Evolutionary conservation across 108 stramenopile genomes (phyloP), one percentile per base, ranked within the genome.

Genomic region (Tribonema minus): DNA sequence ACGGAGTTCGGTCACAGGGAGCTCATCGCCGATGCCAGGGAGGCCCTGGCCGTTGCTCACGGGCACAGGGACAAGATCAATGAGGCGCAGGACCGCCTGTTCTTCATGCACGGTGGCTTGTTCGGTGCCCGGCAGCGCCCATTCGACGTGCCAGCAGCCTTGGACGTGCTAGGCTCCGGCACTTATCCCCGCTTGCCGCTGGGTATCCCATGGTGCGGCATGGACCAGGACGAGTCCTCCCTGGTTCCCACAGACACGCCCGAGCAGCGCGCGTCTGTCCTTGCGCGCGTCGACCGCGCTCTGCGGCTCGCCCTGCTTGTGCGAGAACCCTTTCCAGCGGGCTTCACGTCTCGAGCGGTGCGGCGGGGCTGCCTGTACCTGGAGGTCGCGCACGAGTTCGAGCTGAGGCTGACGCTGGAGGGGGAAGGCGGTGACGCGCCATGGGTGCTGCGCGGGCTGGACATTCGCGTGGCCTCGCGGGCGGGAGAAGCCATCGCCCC

Each of bases 21-120:
- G 15, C 58, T 79, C 0, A 59, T 70, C 58, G 58, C 40, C 27
- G 66, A 79, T 27, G 77, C 77, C n/a, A 29, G 67, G 5, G 66
- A 70, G 29, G 77, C 68, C 35, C 77, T 79, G 12, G 36, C 61
- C 9, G 58, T 59, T 27, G 68, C 68, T 30, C 60, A 67, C 7
- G 68, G 39, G 32, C 77, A 79, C 32, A 36, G 77, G 26, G 77
- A 79, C 30, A 67, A 79, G 67, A 79, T 79, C 30, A 68, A 79
- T 59, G 60, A 40, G 61, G 77, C 68, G 31, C 77, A 79, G 38
- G 77, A 79, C 40, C 77, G 68, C 31, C 60, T 79, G 26, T 79
- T 70, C 60, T 79, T 70, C 68, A 79, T 79, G 77, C 77, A 79
- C 68, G 77, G 77, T 3, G 68, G 68, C 25, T 40, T 79, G 37